Evolutionary conservation across 768 basidiomycete species (phyloP).

Genomic region (Leccinum incarnatum): DNA sequence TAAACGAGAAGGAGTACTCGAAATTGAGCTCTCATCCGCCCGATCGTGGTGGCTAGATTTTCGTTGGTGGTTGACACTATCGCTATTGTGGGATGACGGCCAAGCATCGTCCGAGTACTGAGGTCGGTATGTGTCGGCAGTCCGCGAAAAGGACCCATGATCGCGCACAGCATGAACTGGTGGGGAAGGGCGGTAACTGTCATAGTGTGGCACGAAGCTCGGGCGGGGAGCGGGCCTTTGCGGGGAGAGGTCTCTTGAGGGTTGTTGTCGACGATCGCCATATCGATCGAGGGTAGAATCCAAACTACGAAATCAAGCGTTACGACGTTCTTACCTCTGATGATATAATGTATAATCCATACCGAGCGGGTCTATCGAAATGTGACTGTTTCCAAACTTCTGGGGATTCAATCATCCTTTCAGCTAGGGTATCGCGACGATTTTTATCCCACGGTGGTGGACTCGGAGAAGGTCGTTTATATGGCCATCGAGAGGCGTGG

Average conservation of each 20-base stretch:
- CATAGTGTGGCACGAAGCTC: constrained; percentile 36
- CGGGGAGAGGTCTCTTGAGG: constrained; percentile 36
- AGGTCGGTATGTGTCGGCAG: constrained; percentile 55
- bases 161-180: constrained; percentile 38
- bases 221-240: constrained; percentile 33
- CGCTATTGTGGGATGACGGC: constrained; percentile 28
- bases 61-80: constrained; percentile 28
- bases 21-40: constrained; percentile 31
- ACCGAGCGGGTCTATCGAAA: constrained; percentile 40
- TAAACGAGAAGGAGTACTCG: constrained; percentile 33
- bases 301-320: constrained; percentile 21
- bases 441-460: constrained; percentile 32
- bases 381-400: constrained; percentile 67
- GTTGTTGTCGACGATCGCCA: constrained; percentile 35
- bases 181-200: constrained; percentile 50
- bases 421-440: constrained; percentile 39
- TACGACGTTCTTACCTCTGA: constrained; percentile 22
- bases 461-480: constrained; percentile 41
- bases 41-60: constrained; percentile 24
- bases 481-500: constrained; percentile 41
- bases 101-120: constrained; percentile 37
- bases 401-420: constrained; percentile 71
- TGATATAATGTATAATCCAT: constrained; percentile 39
- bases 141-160: constrained; percentile 32
- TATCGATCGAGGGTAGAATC: constrained; percentile 34